Conservation (phyloP, 352 stramenopile species). For the Phytophthora brassicae region DNA sequence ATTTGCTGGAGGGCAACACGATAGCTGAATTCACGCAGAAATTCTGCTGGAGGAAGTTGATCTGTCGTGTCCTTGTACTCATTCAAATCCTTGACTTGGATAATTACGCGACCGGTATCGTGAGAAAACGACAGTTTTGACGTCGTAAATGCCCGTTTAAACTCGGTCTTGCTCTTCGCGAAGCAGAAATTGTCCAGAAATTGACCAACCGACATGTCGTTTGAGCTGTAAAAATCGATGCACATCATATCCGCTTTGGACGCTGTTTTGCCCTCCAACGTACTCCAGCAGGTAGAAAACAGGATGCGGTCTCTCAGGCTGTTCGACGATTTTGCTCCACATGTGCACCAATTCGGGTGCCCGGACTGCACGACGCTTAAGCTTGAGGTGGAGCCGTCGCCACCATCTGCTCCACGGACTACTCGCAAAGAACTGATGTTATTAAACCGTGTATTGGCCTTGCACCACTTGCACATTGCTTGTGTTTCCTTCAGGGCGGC, state of each 20-base stretch:
- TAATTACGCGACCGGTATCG: conserved; percentile 69
- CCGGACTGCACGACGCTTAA: conserved; percentile 35
- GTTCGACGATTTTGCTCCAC: conserved; percentile 58
- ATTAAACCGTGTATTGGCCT: conserved; percentile 78
- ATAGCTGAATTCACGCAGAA: conserved; percentile 67
- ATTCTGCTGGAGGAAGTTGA: conserved; percentile 47
- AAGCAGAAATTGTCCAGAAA: conserved; percentile 86
- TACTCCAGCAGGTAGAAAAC: conserved; percentile 86
- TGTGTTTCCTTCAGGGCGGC: conserved; percentile 81
- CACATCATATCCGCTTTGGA: conserved; percentile 89
- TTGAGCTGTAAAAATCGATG: conserved; percentile 86
- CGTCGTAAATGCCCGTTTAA: conserved; percentile 75
- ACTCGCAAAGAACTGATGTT: conserved; percentile 81
- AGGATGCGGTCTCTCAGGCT: conserved; percentile 69
- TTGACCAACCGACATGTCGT: conserved; percentile 82
- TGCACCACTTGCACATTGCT: conserved; percentile 84
- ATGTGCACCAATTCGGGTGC: conserved; percentile 55
- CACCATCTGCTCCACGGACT: conserved; percentile 27
- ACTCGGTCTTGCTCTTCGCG: conserved; percentile 60
- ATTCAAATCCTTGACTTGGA: conserved; percentile 72
- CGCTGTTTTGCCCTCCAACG: conserved; percentile 68
- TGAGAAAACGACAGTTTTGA: conserved; percentile 86
- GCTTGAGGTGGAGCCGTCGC: conserved; percentile 15
- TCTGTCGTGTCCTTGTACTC: conserved; percentile 68
- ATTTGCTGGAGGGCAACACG: conserved; percentile 58